Evolutionary conservation across 225 moss, liverwort and hornwort genomes (phyloP).

Genomic region (Marchantia polymorpha): DNA sequence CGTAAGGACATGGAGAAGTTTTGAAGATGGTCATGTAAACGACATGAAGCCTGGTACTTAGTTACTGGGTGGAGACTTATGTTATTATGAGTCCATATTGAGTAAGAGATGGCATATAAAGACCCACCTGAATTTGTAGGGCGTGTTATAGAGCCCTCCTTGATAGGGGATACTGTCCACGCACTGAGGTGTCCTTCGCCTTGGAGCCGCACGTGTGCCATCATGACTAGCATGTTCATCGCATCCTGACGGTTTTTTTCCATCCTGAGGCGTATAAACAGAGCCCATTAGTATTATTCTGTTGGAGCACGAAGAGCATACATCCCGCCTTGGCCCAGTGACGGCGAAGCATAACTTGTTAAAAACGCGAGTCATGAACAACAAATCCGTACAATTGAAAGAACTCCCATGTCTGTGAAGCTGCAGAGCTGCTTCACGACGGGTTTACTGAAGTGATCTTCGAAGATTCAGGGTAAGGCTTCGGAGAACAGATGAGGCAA

Average conservation of each 20-base stretch:
- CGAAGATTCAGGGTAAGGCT: no score
- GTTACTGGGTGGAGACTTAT: background rate
- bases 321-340: no score
- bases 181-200: conserved; percentile 77
- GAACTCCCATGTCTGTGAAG: no score
- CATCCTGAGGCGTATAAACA: conserved; percentile 42
- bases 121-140: conserved; percentile 21
- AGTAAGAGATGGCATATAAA: background rate
- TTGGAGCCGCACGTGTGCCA: conserved; percentile 86
- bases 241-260: conserved; percentile 59
- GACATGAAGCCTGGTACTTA: background rate
- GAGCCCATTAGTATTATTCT: no score
- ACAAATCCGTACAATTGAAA: no score
- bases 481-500: no score
- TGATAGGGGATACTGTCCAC: conserved; percentile 64
- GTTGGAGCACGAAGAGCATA: no score
- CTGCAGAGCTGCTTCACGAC: no score
- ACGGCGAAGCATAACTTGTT: no score
- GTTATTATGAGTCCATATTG: background rate
- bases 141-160: conserved; percentile 21
- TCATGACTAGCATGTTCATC: conserved; percentile 64
- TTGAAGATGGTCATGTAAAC: background rate
- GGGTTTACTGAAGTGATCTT: no score
- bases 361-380: no score
- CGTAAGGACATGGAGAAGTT: background rate